phyloP scores from a whole-genome alignment of 495 filamentous ascomycete genomes.

The Penicillium antarcticum region DNA sequence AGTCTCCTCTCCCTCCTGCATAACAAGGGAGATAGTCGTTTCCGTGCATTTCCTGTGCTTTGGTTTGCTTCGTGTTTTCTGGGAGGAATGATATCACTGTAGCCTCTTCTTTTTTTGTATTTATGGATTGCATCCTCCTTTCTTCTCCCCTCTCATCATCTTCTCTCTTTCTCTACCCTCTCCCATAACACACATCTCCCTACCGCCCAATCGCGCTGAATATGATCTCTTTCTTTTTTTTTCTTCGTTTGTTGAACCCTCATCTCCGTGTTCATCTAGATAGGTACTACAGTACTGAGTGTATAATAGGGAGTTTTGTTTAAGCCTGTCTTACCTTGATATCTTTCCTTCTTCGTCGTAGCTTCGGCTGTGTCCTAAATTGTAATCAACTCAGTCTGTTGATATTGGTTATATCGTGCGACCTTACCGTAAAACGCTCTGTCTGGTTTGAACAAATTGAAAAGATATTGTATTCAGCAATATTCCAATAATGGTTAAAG shows the following conservation, averaged over 20 bases:
- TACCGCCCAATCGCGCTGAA: conserved; percentile 10
- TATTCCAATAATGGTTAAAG: no score
- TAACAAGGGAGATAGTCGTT: conserved; percentile 20
- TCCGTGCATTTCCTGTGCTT: conserved; percentile 3
- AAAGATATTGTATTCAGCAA: not conserved
- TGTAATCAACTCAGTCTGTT: no score
- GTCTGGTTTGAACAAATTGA: not conserved
- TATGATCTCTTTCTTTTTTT: conserved; percentile 3
- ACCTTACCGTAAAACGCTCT: no score
- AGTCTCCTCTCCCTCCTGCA: conserved; percentile 41
- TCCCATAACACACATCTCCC: conserved; percentile 12
- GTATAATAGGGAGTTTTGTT: conserved; percentile 11
- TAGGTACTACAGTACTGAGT: conserved; percentile 5
- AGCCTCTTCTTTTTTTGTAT: conserved; percentile 35
- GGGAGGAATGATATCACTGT: conserved; percentile 28
- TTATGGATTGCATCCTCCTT: conserved; percentile 32
- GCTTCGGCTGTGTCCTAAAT: no score
- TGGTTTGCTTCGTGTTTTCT: conserved; percentile 20
- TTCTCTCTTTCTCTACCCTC: conserved; percentile 19
- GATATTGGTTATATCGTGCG: no score
- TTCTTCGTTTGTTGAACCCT: not conserved
- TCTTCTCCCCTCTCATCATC: conserved; percentile 23
- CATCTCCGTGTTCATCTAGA: not conserved
- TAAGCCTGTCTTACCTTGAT: conserved; percentile 1
- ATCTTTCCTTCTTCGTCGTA: not conserved